Conservation (phyloP, 176 grass and related monocot species). For the Chrysopogon serrulatus region DNA sequence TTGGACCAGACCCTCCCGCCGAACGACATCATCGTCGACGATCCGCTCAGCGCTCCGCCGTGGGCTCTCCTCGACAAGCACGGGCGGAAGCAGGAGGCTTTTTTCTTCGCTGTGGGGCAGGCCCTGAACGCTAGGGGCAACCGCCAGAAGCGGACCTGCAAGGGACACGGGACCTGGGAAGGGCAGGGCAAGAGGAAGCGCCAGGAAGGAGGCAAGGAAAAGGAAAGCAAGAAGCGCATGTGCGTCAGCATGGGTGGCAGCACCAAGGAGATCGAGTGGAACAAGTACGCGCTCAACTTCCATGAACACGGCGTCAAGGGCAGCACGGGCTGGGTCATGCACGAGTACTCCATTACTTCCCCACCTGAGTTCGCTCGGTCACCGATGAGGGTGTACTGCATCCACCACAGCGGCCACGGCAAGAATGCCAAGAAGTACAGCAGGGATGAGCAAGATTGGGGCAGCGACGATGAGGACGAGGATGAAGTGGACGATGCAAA, state of each 20-base stretch:
- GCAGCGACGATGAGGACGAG: background rate
- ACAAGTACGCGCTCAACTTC: background rate
- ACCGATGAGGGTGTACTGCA: background rate
- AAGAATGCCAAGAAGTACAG: background rate
- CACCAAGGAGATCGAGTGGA: background rate
- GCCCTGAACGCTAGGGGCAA: background rate
- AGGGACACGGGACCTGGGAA: background rate
- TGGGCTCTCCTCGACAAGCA: background rate
- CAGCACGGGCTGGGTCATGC: conserved; percentile 17
- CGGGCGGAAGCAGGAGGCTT: background rate
- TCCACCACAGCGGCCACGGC: background rate
- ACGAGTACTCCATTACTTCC: background rate
- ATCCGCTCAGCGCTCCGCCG: background rate
- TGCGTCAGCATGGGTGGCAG: background rate
- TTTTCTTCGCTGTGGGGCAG: background rate
- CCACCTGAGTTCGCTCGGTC: background rate
- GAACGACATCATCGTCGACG: background rate
- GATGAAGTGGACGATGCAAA: background rate
- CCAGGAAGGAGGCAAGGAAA: background rate
- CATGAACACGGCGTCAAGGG: background rate
- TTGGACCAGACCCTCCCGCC: background rate
- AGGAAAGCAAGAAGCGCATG: background rate
- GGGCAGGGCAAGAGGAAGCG: background rate
- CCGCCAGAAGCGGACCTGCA: background rate
- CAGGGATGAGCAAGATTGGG: background rate